Conservation (phyloP, 805 yeast species). For the Metschnikowia noctiluminum region DNA sequence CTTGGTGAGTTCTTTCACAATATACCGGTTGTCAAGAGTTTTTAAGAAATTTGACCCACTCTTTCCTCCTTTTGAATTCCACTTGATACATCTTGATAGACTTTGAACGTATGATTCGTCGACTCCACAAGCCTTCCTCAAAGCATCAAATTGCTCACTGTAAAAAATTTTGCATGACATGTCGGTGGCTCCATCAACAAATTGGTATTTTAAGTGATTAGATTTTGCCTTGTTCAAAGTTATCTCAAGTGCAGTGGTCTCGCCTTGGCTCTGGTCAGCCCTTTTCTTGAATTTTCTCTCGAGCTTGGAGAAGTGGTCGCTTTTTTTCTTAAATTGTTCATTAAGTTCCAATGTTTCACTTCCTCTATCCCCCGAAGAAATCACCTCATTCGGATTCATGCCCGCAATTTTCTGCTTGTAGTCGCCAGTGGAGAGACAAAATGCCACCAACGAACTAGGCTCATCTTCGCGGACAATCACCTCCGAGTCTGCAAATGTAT, state of each 20-base stretch:
- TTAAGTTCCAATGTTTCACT: slow-evolving; percentile 23
- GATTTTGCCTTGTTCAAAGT: slow-evolving; percentile 80
- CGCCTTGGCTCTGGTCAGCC: slow-evolving; percentile 21
- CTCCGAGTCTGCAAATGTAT: slow-evolving; percentile 88
- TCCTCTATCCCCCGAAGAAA: slow-evolving; percentile 6
- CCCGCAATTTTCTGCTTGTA: slow-evolving; percentile 61
- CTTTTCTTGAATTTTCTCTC: slow-evolving; percentile 40
- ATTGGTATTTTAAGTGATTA: slow-evolving; percentile 88
- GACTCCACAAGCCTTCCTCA: slow-evolving; percentile 78
- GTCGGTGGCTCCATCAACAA: slow-evolving; percentile 77
- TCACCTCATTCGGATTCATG: slow-evolving; percentile 21
- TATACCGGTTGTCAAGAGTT: slow-evolving; percentile 84
- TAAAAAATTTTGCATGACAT: slow-evolving; percentile 92
- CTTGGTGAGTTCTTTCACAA: slow-evolving; percentile 83
- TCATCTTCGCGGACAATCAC: slow-evolving; percentile 95
- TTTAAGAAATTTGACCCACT: slow-evolving; percentile 93
- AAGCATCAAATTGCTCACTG: slow-evolving; percentile 95
- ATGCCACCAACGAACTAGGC: slow-evolving; percentile 91
- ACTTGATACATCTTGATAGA: slow-evolving; percentile 85
- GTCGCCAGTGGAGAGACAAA: slow-evolving; percentile 83
- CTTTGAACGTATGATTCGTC: slow-evolving; percentile 79
- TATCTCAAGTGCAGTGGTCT: slow-evolving; percentile 47
- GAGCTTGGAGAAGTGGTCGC: slow-evolving; percentile 36
- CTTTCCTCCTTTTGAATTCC: slow-evolving; percentile 97
- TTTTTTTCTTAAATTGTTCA: slow-evolving; percentile 32